phyloP scores from a whole-genome alignment of 164 flowering plant genomes.

The Saururus chinensis region DNA sequence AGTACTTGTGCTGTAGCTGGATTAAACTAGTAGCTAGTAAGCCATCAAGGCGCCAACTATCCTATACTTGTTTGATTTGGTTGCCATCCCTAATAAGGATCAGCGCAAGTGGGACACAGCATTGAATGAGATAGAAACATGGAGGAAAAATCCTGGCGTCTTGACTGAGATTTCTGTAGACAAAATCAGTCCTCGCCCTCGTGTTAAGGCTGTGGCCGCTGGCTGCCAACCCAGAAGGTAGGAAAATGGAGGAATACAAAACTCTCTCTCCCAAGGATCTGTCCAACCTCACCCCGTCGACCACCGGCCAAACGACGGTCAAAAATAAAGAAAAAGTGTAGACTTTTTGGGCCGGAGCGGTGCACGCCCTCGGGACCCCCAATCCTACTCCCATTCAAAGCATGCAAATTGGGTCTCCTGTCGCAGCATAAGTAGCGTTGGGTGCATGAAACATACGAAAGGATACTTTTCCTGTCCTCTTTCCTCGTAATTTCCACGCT shows the following conservation, averaged over 20 bases:
- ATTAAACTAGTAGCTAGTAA: too few relatives aligned
- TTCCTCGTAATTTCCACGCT: too few relatives aligned
- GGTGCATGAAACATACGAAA: not conserved
- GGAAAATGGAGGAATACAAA: not conserved
- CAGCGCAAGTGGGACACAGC: too few relatives aligned
- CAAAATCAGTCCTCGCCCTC: too few relatives aligned
- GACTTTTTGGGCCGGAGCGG: constrained; percentile 1
- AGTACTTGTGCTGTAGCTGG: too few relatives aligned
- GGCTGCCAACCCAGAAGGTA: not conserved
- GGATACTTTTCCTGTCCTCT: not conserved
- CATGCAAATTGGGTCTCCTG: not conserved
- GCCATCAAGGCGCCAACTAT: too few relatives aligned
- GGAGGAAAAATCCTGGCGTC: not conserved
- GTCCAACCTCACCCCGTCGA: not conserved
- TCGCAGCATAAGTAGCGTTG: not conserved
- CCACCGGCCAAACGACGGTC: not conserved
- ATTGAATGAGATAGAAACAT: not conserved
- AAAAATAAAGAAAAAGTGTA: constrained; percentile 2
- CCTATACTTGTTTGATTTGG: too few relatives aligned
- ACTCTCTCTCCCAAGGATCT: not conserved
- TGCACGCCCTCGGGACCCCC: not conserved
- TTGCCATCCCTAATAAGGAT: too few relatives aligned
- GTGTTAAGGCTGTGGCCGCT: too few relatives aligned
- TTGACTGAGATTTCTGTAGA: not conserved
- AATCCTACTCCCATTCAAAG: too few relatives aligned